Evolutionary conservation across 345 rosid genomes (phyloP), one percentile per base, ranked within the genome.

Genomic region (Salix suchowensis): DNA sequence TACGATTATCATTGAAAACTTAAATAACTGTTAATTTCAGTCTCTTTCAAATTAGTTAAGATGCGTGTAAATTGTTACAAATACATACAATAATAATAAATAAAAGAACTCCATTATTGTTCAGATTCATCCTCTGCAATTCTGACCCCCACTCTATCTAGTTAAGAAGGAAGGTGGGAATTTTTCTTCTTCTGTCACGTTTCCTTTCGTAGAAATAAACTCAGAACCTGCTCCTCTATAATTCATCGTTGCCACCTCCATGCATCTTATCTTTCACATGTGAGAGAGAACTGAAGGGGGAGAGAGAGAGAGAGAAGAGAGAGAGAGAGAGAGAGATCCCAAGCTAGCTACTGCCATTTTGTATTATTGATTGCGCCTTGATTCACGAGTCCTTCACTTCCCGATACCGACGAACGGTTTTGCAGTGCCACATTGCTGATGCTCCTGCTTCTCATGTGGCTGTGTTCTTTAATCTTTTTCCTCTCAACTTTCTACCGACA

Each of bases 301-400:
- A 34, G 36, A 34, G 36, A 34, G 36, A 34, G 5, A 32, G 34
- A 32, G 34, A 26, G 30, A 28, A 28, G 19, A 60, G 40, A 14
- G 24, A 1, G 15, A 26, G 30, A 26, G 19, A 14, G 30, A 4
- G 36, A 65, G n/a, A 11, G 2, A 8, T 0, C 14, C 3, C 46
- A 24, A 10, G 8, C 60, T 6, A 11, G 37, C 16, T 10, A 5
- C 19, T 6, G 60, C 13, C 58, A 21, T 54, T 28, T 71, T 8
- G 13, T 9, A 71, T 71, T n/a, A 71, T 71, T n/a, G 74, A 71
- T 30, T 10, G 62, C 30, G 6, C 21, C 70, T 34, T 74, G 77
- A 32, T 74, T 28, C 70, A 26, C 70, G 73, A 26, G 73, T 28
- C 16, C 60, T 16, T 32, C 74, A 48, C 28, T 71, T 71, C 74